Conservation (phyloP, 768 basidiomycete species). For the Glaciozyma antarctica region DNA sequence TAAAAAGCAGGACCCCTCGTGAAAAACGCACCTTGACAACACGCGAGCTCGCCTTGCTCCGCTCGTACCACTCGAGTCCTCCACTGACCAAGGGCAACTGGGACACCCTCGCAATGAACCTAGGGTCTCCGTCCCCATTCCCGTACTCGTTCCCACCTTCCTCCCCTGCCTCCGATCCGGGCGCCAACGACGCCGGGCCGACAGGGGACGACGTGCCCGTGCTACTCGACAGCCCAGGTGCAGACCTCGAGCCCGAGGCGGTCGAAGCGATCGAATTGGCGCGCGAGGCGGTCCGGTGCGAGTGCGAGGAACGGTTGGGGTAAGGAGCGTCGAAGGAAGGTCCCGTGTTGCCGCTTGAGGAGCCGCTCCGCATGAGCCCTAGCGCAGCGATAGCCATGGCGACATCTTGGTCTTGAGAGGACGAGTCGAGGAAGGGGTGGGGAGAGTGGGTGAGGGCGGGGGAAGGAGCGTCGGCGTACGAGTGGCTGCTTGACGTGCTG, state of each 20-base stretch:
- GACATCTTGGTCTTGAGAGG: not conserved
- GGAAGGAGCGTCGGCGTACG: too few relatives aligned
- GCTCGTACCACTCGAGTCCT: conserved; percentile 44
- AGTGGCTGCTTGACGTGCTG: too few relatives aligned
- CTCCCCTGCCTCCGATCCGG: not conserved
- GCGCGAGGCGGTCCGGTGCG: not conserved
- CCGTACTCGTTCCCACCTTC: not conserved
- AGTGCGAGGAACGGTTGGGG: not conserved
- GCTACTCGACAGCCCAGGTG: not conserved
- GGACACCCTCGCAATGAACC: conserved; percentile 26
- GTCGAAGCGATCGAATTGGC: conserved; percentile 17
- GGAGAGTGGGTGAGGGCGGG: too few relatives aligned
- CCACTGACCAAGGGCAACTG: conserved; percentile 25
- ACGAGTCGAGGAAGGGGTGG: too few relatives aligned
- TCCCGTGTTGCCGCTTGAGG: not conserved
- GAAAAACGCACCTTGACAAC: conserved; percentile 62
- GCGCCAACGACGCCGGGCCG: not conserved
- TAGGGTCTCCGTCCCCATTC: conserved; percentile 9
- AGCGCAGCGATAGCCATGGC: conserved; percentile 1
- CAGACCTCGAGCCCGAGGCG: conserved; percentile 12
- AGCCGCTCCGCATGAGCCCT: conserved; percentile 1
- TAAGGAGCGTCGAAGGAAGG: not conserved
- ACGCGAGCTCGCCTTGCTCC: conserved; percentile 69
- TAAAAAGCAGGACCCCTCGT: too few relatives aligned
- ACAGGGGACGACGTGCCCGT: conserved; percentile 11